These are phyloP conservation scores for Delitschia confertaspora DNA, from an alignment of 495 filamentous ascomycete genomes.

Conservation along the genomic window DNA sequence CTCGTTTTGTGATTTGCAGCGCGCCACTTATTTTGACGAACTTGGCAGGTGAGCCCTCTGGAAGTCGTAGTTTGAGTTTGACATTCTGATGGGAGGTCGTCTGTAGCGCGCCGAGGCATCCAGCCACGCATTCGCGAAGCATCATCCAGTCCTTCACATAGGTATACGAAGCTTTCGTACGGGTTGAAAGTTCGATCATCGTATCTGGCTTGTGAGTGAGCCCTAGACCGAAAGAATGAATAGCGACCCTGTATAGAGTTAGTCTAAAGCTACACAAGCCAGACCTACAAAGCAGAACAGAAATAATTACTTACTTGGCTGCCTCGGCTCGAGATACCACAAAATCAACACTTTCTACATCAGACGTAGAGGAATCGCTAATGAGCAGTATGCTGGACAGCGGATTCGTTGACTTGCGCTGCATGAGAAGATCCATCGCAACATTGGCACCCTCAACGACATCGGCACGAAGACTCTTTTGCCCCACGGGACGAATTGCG, in stretches of 20 bases:
- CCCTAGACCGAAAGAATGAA: constrained; percentile 93
- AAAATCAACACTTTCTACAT: constrained; percentile 94
- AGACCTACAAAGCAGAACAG: not conserved
- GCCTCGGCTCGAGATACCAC: constrained; percentile 96
- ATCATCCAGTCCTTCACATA: constrained; percentile 99
- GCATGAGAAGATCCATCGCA: constrained; percentile 98
- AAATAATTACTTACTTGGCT: constrained; percentile 63
- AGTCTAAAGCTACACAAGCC: constrained; percentile 28
- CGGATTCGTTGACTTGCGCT: constrained; percentile 91
- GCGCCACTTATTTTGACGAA: constrained; percentile 98
- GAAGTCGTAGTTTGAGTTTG: constrained; percentile 87
- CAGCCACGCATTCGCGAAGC: constrained; percentile 92
- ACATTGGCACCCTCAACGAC: constrained; percentile 98
- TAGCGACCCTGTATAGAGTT: constrained; percentile 58
- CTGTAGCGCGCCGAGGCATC: constrained; percentile 89
- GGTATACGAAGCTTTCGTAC: constrained; percentile 93
- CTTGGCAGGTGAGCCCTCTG: constrained; percentile 93
- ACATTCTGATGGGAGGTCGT: constrained; percentile 98
- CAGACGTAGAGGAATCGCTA: constrained; percentile 96
- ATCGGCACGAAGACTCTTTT: constrained; percentile 93
- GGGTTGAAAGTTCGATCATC: constrained; percentile 92
- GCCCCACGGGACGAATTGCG: constrained; percentile 85
- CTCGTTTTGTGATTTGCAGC: constrained; percentile 92
- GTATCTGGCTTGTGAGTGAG: constrained; percentile 98
- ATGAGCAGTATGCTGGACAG: constrained; percentile 95